Base-by-base conservation (phyloP, 495 filamentous ascomycete species). In the Xylaria intraflava region DNA sequence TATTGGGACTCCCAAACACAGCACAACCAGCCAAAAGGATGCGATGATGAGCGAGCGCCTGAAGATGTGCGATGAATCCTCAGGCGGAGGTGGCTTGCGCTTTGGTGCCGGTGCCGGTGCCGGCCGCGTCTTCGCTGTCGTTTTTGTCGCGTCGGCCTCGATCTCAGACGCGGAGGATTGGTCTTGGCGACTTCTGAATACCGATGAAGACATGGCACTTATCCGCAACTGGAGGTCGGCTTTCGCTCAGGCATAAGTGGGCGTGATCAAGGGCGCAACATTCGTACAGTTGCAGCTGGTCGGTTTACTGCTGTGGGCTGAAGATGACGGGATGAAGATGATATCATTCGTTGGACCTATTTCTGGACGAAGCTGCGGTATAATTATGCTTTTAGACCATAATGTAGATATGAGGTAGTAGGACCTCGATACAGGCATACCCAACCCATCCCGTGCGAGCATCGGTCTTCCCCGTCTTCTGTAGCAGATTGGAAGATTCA, bases 1-100 rank as follows among this genome's bases (percentile, higher is more conserved):
- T 83, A 95, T 85, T 58, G 93, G 93, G 55, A 97, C 70, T 16
- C 93, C 94, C 16, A 97, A 74, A 29, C 86, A 80, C 22, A 95
- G 65, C 11, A 94, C 89, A 14, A 96, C 83, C 17, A 80, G 74
- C 94, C 93, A 97, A 62, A 97, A 97, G 6, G 93, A 90, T 46
- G 87, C 68, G 60, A 98, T 84, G 41, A 97, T 86, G 49, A 71
- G 75, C 47, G 79, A 78, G 45, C 91, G 84, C 39, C 80, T 78
- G 61, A 78, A 79, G 19, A 88, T 72, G 46, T 83, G 83, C 54
- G 84, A 81, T 35, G 78, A 68, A 48, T 81, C 83, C 69, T 95
- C 91, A 43, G 89, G 85, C 43, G 90, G 85, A 12, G 90, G 89
- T 45, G 68, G 61, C 51, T 77, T 79, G 49, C 57, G 65, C 30